phyloP scores from a whole-genome alignment of 805 yeast species.

The Metschnikowia lunata region DNA sequence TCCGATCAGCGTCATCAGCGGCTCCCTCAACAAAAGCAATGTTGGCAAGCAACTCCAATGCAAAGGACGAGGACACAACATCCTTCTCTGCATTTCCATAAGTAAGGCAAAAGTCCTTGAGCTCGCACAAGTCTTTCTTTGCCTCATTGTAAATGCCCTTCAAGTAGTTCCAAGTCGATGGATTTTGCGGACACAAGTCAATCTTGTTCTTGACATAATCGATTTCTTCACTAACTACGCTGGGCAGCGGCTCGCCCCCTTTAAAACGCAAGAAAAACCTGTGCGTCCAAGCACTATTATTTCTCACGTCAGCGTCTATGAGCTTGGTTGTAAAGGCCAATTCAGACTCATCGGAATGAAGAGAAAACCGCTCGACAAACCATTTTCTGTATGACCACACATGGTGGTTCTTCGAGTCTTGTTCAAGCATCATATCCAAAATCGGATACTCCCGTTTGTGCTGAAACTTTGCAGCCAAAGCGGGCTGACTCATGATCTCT shows the following conservation, averaged over 20 bases:
- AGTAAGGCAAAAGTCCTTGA: slow-evolving; percentile 43
- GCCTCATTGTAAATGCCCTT: slow-evolving; percentile 46
- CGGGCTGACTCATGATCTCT: slow-evolving; percentile 17
- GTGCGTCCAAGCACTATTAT: slow-evolving; percentile 93
- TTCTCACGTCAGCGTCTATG: slow-evolving; percentile 63
- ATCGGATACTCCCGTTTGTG: slow-evolving; percentile 61
- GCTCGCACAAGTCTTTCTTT: slow-evolving; percentile 25
- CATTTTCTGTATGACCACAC: slow-evolving; percentile 93
- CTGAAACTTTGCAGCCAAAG: slow-evolving; percentile 23
- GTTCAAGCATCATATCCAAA: slow-evolving; percentile 61
- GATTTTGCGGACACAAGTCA: slow-evolving; percentile 67
- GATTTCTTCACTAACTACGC: slow-evolving; percentile 43
- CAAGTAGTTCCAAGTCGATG: slow-evolving; percentile 82
- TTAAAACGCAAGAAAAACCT: slow-evolving; percentile 54
- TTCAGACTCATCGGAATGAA: slow-evolving; percentile 46
- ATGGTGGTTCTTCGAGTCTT: slow-evolving; percentile 88
- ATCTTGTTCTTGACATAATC: slow-evolving; percentile 49
- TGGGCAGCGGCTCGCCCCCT: slow-evolving; percentile 17
- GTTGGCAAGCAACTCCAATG: slow-evolving; percentile 38
- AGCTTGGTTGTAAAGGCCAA: slow-evolving; percentile 44
- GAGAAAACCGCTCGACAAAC: slow-evolving; percentile 57
- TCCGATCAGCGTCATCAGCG: slow-evolving; percentile 31
- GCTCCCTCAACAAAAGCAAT: slow-evolving; percentile 36
- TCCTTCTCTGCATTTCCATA: slow-evolving; percentile 32
- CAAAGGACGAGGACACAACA: slow-evolving; percentile 12